These are phyloP conservation scores for Brassica hybrid DNA, from an alignment of 441 rosid species.

Conservation along the genomic window DNA sequence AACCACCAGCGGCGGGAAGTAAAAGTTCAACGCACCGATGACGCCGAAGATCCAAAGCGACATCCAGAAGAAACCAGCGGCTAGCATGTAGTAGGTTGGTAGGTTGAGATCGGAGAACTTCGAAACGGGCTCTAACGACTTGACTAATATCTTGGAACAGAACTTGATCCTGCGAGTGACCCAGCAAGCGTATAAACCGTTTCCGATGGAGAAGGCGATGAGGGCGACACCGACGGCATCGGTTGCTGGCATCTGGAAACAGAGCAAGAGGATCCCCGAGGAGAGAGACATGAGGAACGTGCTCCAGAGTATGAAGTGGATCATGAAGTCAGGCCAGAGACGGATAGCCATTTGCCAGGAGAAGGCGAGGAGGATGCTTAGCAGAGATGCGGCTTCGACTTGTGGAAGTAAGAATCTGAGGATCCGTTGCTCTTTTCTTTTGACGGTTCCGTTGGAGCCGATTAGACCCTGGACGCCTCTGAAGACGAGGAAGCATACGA, in stretches of 20 bases:
- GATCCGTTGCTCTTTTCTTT: conserved; percentile 62
- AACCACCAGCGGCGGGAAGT: conserved; percentile 59
- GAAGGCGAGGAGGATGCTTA: conserved; percentile 86
- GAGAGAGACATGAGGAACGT: conserved; percentile 71
- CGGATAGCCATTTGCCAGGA: conserved; percentile 85
- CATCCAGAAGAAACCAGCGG: conserved; percentile 92
- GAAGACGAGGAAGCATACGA: conserved; percentile 82
- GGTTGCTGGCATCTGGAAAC: conserved; percentile 85
- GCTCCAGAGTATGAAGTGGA: conserved; percentile 88
- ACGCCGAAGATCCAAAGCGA: conserved; percentile 90
- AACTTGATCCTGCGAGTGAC: conserved; percentile 63
- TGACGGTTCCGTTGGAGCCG: conserved; percentile 53
- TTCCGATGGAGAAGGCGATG: conserved; percentile 78
- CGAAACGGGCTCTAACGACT: conserved; percentile 71
- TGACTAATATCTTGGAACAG: conserved; percentile 62
- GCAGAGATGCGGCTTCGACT: conserved; percentile 80
- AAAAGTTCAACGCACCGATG: conserved; percentile 82
- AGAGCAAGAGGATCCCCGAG: conserved; percentile 84
- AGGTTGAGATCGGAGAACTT: conserved; percentile 74
- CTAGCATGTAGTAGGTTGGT: conserved; percentile 85
- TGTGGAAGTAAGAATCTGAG: conserved; percentile 73
- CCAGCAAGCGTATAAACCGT: conserved; percentile 95
- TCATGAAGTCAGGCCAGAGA: conserved; percentile 81
- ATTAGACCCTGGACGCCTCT: conserved; percentile 83
- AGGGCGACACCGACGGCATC: conserved; percentile 83